A percentile compares a stretch with the other conserved stretches of the same genome.
Conservation (phyloP, 108 stramenopile genomes). For the Nannochloropsis gaditana region DNA sequence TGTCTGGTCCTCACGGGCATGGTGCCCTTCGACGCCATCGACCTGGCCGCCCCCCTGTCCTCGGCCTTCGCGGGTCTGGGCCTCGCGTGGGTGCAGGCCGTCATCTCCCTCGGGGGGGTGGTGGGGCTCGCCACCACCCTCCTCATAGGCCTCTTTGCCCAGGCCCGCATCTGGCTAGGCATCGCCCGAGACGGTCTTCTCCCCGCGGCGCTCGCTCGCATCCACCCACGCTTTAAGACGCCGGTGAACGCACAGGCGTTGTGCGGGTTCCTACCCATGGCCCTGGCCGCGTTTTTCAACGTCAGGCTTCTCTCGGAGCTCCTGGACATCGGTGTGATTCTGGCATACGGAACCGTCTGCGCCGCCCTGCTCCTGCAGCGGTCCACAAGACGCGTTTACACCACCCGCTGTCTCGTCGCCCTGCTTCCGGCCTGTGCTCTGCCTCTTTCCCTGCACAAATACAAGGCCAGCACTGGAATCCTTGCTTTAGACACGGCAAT, state of each 20-base stretch:
- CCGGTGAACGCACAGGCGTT: background rate
- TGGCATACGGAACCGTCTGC: background rate
- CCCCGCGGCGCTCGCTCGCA: background rate
- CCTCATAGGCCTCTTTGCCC: background rate
- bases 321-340: background rate
- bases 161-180: background rate
- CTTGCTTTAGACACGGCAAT: background rate
- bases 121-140: background rate
- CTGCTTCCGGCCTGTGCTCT: slow-evolving; percentile 12
- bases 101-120: background rate
- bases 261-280: background rate
- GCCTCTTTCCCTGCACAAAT: background rate
- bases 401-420: background rate
- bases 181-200: background rate
- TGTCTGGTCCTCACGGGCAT: background rate
- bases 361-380: background rate
- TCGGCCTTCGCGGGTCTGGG: slow-evolving; percentile 1
- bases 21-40: slow-evolving; percentile 2
- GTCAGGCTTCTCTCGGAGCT: background rate
- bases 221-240: slow-evolving; percentile 17
- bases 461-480: background rate
- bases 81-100: background rate
- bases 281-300: background rate
- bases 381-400: background rate
- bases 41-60: background rate